A percentile compares a stretch with the other conserved stretches of the same genome.
Evolutionary conservation across 1,284 basidiomycete species (phyloP).

Genomic region (Tilletia indica): DNA sequence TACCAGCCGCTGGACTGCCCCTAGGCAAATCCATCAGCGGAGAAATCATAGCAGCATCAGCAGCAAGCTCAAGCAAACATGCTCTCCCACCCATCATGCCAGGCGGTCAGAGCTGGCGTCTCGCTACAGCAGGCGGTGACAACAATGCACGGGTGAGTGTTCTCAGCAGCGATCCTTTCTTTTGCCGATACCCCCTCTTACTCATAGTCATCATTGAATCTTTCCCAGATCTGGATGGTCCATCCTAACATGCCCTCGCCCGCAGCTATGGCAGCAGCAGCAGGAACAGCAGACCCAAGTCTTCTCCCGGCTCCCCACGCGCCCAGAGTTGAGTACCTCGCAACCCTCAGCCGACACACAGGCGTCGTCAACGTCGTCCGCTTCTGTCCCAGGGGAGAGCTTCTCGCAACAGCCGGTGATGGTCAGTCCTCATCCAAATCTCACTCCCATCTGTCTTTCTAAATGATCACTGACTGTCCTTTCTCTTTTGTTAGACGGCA

Average conservation of each 20-base stretch:
- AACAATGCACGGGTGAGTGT: slow-evolving; percentile 86
- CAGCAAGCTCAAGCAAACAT: slow-evolving; percentile 15
- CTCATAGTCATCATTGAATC: neutral
- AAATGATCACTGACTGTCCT: slow-evolving; percentile 4
- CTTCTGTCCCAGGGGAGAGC: slow-evolving; percentile 70
- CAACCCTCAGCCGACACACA: slow-evolving; percentile 87
- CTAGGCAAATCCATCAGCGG: slow-evolving; percentile 42
- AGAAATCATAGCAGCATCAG: neutral
- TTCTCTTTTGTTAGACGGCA: slow-evolving; percentile 71
- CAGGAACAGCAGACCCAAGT: slow-evolving; percentile 65
- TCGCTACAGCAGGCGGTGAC: slow-evolving; percentile 94
- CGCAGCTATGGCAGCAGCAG: slow-evolving; percentile 60
- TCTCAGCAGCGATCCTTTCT: slow-evolving; percentile 21
- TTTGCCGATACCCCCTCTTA: neutral
- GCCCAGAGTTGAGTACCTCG: slow-evolving; percentile 91
- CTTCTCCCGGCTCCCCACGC: slow-evolving; percentile 57
- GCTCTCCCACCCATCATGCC: slow-evolving; percentile 39
- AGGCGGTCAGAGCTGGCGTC: slow-evolving; percentile 68
- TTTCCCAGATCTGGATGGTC: slow-evolving; percentile 47
- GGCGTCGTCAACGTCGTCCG: slow-evolving; percentile 94
- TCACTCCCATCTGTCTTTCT: neutral
- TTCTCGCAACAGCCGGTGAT: slow-evolving; percentile 59
- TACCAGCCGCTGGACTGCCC: slow-evolving; percentile 42
- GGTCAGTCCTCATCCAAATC: slow-evolving; percentile 62
- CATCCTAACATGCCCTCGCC: slow-evolving; percentile 55